Percentiles rank a stretch among this genome's conserved stretches.
These are phyloP conservation scores for Oryza brachyantha DNA, from an alignment of 176 grass and related monocot genomes.

Conservation along the genomic window DNA sequence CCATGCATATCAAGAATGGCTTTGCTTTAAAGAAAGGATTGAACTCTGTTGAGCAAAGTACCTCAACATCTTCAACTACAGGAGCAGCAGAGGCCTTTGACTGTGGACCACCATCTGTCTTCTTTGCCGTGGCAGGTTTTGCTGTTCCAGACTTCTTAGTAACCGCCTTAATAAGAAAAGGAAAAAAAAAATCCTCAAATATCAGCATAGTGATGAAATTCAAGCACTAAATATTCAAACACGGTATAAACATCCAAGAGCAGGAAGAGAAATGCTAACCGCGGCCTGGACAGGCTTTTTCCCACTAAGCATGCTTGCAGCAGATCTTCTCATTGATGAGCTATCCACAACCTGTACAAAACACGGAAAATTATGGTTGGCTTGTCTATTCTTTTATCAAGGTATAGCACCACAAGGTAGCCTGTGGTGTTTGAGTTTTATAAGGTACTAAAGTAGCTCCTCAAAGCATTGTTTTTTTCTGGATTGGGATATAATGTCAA, in stretches of 20 bases:
- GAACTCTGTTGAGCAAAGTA: slow-evolving; percentile 40
- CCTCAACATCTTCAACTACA: slow-evolving; percentile 88
- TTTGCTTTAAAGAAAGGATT: slow-evolving; percentile 21
- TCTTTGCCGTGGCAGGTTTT: slow-evolving; percentile 67
- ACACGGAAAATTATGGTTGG: slow-evolving; percentile 2
- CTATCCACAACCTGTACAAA: slow-evolving; percentile 60
- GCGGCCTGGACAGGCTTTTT: slow-evolving; percentile 60
- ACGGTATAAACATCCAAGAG: slow-evolving; percentile 13
- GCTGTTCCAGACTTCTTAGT: slow-evolving; percentile 67
- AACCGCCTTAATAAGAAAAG: slow-evolving; percentile 43
- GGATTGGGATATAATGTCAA: neutral
- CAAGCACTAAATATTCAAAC: slow-evolving; percentile 5
- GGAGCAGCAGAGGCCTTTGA: slow-evolving; percentile 59
- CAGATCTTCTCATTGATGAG: slow-evolving; percentile 77
- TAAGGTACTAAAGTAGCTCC: neutral
- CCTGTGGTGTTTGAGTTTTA: neutral
- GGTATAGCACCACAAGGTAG: neutral
- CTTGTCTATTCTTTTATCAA: neutral
- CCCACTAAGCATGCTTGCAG: slow-evolving; percentile 98
- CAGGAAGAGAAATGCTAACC: slow-evolving; percentile 47
- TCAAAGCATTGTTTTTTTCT: neutral
- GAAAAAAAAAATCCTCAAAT: neutral
- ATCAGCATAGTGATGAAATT: slow-evolving; percentile 22
- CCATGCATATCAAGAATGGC: neutral
- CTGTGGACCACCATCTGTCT: slow-evolving; percentile 61